Evolutionary conservation across 2,329 filamentous ascomycete genomes (phyloP).

Genomic region (Botrytis paeoniae): DNA sequence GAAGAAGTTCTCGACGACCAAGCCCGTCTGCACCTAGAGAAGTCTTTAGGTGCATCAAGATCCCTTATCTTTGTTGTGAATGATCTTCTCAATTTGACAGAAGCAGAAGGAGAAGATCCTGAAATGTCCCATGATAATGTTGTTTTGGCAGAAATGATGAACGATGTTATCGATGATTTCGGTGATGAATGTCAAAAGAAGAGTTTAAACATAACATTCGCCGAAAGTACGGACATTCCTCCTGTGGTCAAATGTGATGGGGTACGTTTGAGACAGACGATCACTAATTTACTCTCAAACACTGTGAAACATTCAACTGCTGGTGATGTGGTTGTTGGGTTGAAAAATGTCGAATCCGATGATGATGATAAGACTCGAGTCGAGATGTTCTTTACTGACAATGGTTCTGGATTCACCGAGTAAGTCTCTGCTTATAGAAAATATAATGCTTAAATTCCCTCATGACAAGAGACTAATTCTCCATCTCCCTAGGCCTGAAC

Average conservation of each 20-base stretch:
- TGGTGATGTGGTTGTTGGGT: conserved; percentile 21
- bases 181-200: conserved; percentile 61
- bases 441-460: conserved; percentile 60
- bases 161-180: conserved; percentile 74
- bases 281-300: conserved; percentile 30
- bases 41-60: conserved; percentile 87
- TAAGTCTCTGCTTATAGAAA: conserved; percentile 37
- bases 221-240: conserved; percentile 23
- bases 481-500: conserved; percentile 61
- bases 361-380: conserved; percentile 23
- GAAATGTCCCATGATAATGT: conserved; percentile 80
- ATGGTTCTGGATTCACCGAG: conserved; percentile 28
- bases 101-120: conserved; percentile 76
- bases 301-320: conserved; percentile 27
- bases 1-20: conserved; percentile 77
- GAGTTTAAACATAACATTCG: conserved; percentile 22
- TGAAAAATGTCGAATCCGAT: conserved; percentile 19
- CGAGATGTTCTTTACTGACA: conserved; percentile 27
- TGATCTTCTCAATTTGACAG: conserved; percentile 82
- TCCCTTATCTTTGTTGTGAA: conserved; percentile 94
- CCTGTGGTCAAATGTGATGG: conserved; percentile 26
- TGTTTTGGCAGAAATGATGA: conserved; percentile 65
- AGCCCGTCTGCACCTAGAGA: conserved; percentile 77
- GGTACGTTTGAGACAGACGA: conserved; percentile 25
- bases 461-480: conserved; percentile 71